These are phyloP conservation scores for Apophysomyces elegans DNA, from an alignment of 371 early-diverging fungal genomes.

Conservation along the genomic window DNA sequence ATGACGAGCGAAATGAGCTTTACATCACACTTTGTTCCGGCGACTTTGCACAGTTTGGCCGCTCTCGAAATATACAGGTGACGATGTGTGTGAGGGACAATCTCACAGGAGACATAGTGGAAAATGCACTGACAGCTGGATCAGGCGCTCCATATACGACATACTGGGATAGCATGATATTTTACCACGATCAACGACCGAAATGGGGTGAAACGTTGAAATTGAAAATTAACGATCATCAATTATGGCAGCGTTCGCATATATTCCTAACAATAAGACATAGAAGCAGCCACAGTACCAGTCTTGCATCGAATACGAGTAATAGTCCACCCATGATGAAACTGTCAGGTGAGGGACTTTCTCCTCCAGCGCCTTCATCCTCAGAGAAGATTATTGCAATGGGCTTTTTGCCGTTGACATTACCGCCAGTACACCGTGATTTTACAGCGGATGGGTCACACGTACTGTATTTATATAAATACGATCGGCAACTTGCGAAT, in stretches of 20 bases:
- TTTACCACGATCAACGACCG: conserved; percentile 68
- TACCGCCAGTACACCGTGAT: conserved; percentile 56
- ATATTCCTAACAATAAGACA: conserved; percentile 66
- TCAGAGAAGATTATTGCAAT: conserved; percentile 53
- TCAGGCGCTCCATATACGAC: conserved; percentile 50
- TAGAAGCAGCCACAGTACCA: conserved; percentile 36
- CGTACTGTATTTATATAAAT: conserved; percentile 66
- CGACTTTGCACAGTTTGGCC: conserved; percentile 62
- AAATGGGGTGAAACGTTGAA: conserved; percentile 73
- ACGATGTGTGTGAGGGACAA: conserved; percentile 63
- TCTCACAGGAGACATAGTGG: conserved; percentile 58
- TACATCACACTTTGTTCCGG: conserved; percentile 68
- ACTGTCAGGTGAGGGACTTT: conserved; percentile 8
- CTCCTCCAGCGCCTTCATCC: conserved; percentile 15
- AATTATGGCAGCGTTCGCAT: conserved; percentile 62
- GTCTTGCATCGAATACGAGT: conserved; percentile 14
- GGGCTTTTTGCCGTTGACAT: conserved; percentile 66
- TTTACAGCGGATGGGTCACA: conserved; percentile 70
- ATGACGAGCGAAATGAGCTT: conserved; percentile 64
- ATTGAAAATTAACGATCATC: conserved; percentile 52
- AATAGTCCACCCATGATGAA: not conserved
- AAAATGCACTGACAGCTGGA: conserved; percentile 59
- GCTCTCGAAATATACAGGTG: conserved; percentile 66
- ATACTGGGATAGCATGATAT: conserved; percentile 66
- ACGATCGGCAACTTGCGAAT: conserved; percentile 50